Percentiles rank a stretch among this genome's conserved stretches.
phyloP scores from a whole-genome alignment of 352 stramenopile genomes.

The Phytophthora hybrid region DNA sequence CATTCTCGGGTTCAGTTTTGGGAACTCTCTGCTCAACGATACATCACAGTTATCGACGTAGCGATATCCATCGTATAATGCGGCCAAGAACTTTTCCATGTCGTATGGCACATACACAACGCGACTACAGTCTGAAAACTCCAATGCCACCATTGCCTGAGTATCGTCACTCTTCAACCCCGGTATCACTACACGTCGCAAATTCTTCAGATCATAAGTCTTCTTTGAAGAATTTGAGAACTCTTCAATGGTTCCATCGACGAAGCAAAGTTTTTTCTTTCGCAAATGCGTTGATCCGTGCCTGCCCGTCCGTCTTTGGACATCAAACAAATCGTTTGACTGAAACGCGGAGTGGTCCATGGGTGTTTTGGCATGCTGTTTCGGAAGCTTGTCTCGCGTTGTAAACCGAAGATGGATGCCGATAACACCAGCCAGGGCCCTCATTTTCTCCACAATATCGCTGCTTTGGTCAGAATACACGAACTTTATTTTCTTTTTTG shows the following conservation, averaged over 20 bases:
- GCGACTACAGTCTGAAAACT: conserved; percentile 72
- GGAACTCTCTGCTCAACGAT: conserved; percentile 71
- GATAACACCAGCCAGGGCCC: conserved; percentile 68
- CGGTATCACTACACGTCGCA: conserved; percentile 63
- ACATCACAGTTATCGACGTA: conserved; percentile 70
- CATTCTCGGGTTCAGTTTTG: conserved; percentile 71
- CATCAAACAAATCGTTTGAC: conserved; percentile 55
- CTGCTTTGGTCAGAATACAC: conserved; percentile 73
- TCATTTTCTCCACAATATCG: conserved; percentile 73
- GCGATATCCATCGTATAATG: conserved; percentile 76
- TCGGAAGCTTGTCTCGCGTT: conserved; percentile 57
- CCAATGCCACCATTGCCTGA: conserved; percentile 62
- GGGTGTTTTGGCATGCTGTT: conserved; percentile 49
- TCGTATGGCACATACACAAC: conserved; percentile 70
- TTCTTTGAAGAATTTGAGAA: conserved; percentile 59
- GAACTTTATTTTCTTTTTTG: conserved; percentile 76
- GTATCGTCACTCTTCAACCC: conserved; percentile 33
- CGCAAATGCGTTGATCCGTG: conserved; percentile 67
- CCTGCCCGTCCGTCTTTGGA: conserved; percentile 62
- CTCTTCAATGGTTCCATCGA: conserved; percentile 62
- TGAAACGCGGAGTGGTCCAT: conserved; percentile 52
- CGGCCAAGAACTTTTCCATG: conserved; percentile 64
- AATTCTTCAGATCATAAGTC: conserved; percentile 60
- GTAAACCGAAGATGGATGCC: conserved; percentile 59
- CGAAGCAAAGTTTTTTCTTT: conserved; percentile 73